Percentiles rank a stretch among this genome's conserved stretches.
Evolutionary conservation across 176 grass and related monocot species (phyloP).

Genomic region (Hyparrhenia diplandra): DNA sequence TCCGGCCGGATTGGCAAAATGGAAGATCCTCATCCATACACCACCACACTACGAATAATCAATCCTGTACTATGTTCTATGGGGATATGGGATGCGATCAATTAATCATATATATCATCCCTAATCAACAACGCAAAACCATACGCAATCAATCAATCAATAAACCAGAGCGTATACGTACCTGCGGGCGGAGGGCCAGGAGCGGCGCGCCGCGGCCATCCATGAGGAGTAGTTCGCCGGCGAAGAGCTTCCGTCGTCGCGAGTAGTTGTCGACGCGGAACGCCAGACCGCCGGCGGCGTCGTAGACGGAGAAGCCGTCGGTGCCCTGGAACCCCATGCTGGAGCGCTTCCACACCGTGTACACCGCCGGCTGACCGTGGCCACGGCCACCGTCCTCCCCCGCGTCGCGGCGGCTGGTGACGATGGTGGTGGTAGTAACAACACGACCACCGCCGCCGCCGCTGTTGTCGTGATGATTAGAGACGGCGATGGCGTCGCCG

Average conservation of each 20-base stretch:
- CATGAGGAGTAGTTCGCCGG: slow-evolving; percentile 73
- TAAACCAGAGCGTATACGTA: slow-evolving; percentile 56
- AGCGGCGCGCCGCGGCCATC: slow-evolving; percentile 54
- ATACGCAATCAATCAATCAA: slow-evolving; percentile 63
- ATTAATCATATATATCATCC: background rate
- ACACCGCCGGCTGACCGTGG: background rate
- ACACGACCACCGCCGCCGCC: too few species aligned
- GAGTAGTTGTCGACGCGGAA: slow-evolving; percentile 64
- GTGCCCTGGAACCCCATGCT: slow-evolving; percentile 42
- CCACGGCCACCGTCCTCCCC: too few species aligned
- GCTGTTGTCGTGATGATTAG: background rate
- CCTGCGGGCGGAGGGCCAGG: slow-evolving; percentile 68
- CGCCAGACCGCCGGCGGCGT: slow-evolving; percentile 19
- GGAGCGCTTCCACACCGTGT: slow-evolving; percentile 40
- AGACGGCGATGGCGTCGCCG: background rate
- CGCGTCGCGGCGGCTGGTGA: background rate
- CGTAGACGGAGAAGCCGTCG: slow-evolving; percentile 37
- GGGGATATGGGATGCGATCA: background rate
- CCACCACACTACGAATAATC: too few species aligned
- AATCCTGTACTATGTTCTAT: too few species aligned
- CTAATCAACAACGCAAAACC: slow-evolving; percentile 37
- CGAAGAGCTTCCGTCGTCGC: slow-evolving; percentile 48
- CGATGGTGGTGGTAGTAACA: background rate
- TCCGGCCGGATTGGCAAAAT: too few species aligned
- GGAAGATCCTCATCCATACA: too few species aligned